Conservation (phyloP, 345 rosid genomes). For the Laguncularia racemosa region DNA sequence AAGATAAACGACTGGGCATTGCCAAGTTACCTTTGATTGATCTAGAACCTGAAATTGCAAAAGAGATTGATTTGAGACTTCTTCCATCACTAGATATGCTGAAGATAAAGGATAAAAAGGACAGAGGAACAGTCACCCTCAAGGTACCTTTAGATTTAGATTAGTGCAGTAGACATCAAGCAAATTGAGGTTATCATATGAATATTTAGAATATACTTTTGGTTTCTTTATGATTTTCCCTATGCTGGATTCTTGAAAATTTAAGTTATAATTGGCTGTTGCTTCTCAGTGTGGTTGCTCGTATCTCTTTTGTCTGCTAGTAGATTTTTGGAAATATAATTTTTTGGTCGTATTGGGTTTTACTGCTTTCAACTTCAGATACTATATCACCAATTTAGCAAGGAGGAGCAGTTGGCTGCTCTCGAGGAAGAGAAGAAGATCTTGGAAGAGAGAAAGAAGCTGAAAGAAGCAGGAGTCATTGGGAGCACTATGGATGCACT, state of each 20-base stretch:
- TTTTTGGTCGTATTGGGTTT: not conserved
- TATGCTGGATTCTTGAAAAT: too few species aligned
- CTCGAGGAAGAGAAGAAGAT: conserved; percentile 84
- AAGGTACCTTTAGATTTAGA: conserved; percentile 39
- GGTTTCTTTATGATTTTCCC: too few species aligned
- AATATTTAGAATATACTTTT: too few species aligned
- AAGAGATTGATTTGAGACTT: conserved; percentile 59
- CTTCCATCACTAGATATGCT: conserved; percentile 82
- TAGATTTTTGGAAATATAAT: too few species aligned
- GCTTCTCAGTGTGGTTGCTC: too few species aligned
- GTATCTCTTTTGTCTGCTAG: too few species aligned
- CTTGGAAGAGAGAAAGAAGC: conserved; percentile 66
- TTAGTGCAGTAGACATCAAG: not conserved
- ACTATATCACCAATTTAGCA: conserved; percentile 56
- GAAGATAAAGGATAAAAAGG: conserved; percentile 94
- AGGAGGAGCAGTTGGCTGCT: conserved; percentile 83
- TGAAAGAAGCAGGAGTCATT: conserved; percentile 88
- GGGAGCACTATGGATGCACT: conserved; percentile 88
- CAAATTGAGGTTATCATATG: too few species aligned
- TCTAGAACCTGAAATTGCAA: conserved; percentile 41
- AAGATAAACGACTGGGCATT: conserved; percentile 85
- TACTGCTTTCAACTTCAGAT: conserved; percentile 26
- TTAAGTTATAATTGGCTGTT: too few species aligned
- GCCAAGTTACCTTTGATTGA: conserved; percentile 59
- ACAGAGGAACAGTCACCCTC: conserved; percentile 74